Evolutionary conservation across 2,329 filamentous ascomycete genomes (phyloP).

Genomic region (Davidsoniella eucalypti): DNA sequence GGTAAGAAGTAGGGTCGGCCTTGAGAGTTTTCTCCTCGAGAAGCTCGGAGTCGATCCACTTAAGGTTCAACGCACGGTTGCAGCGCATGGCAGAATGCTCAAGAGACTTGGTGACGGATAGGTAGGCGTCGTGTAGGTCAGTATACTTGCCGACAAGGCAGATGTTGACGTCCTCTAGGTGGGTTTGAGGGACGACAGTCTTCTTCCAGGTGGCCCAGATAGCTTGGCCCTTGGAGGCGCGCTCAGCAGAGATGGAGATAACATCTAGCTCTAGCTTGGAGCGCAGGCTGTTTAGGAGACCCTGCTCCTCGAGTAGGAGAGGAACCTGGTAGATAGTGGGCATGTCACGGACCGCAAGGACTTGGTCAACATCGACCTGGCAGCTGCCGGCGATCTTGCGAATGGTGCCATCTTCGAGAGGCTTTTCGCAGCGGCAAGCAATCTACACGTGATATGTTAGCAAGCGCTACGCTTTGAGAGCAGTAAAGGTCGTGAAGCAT

Average conservation of each 20-base stretch:
- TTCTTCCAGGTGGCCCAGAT: slow-evolving; percentile 68
- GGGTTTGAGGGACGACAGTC: slow-evolving; percentile 50
- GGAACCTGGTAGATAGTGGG: slow-evolving; percentile 88
- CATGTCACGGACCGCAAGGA: slow-evolving; percentile 81
- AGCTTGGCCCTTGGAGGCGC: slow-evolving; percentile 44
- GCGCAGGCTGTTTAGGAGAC: slow-evolving; percentile 51
- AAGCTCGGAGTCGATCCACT: slow-evolving; percentile 73
- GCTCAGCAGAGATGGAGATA: slow-evolving; percentile 32
- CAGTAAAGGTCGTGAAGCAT: slow-evolving; percentile 14
- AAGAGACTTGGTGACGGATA: slow-evolving; percentile 68
- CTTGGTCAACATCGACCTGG: slow-evolving; percentile 70
- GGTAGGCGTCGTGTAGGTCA: slow-evolving; percentile 68
- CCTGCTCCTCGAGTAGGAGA: slow-evolving; percentile 73
- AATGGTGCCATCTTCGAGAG: slow-evolving; percentile 56
- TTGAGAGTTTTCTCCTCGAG: slow-evolving; percentile 52
- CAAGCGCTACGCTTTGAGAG: neutral
- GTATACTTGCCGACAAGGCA: slow-evolving; percentile 88
- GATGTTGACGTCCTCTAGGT: slow-evolving; percentile 56
- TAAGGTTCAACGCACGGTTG: slow-evolving; percentile 58
- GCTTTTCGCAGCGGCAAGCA: slow-evolving; percentile 74
- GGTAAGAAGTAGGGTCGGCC: slow-evolving; percentile 53
- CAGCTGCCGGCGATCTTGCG: slow-evolving; percentile 82
- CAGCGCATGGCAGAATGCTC: slow-evolving; percentile 88
- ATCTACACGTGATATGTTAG: slow-evolving; percentile 35
- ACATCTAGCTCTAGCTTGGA: slow-evolving; percentile 48